Base-by-base conservation (phyloP, 805 yeast genomes). In the Ogataea thermomethanolica region DNA sequence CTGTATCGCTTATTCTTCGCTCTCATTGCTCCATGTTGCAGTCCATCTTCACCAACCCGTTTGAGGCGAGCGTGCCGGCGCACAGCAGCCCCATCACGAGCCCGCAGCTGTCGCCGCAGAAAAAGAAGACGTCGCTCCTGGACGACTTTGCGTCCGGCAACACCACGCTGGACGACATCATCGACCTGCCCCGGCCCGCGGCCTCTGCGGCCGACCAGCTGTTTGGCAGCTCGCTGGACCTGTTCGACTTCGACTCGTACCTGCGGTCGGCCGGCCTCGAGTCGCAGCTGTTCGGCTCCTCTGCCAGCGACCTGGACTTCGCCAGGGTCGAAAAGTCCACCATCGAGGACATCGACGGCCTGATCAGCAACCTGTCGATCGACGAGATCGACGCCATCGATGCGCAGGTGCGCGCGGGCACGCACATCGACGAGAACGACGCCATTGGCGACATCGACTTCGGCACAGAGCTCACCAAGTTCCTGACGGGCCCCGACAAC, bases 331-430 rank as follows among this genome's bases (percentile, higher is more conserved):
- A 34, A 24, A 52, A 50, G 10, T 45, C 51, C 9, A 54, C 52
- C 9, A 45, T 57, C n/a, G 46, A 42, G 8, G 41, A 41, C 17
- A 26, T 25, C n/a, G 41, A 29, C 20, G 46, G 44, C 20, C 55
- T 64, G 37, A 53, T 71, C 39, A 61, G 60, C 20, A 54, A 55
- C 13, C 39, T 56, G 8, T 60, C 62, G 7, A 51, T 66, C 26
- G 59, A 55, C 23, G 66, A 59, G 33, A 40, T 70, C 21, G 75
- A 71, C 46, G 42, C 50, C 29, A 40, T 70, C 20, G 75, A 71
- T 45, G 42, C 50, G 21, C 69, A 65, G 49, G 56, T 59, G 17
- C 55, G 65, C 44, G 53, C 61, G 3, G 49, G 46, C 31, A 40
- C 44, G 7, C 38, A 40, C 24, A 39, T 46, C 20, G 48, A 46